Evolutionary conservation across 495 filamentous ascomycete species (phyloP).

Genomic region (Rostrohypoxylon terebratum): DNA sequence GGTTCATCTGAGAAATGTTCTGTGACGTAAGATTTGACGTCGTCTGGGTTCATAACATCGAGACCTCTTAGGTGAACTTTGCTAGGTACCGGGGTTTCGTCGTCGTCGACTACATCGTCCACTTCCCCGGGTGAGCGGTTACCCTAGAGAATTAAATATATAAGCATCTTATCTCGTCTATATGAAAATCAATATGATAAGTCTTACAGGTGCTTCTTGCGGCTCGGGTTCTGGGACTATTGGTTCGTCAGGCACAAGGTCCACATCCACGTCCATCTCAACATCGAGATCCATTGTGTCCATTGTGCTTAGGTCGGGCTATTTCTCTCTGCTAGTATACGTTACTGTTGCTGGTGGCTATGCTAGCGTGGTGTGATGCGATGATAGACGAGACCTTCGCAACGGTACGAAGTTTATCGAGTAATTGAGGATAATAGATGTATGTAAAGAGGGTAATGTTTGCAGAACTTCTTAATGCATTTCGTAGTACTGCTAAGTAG

Average conservation of each 20-base stretch:
- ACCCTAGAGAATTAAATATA: conserved; percentile 47
- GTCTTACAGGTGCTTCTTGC: conserved; percentile 49
- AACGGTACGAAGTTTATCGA: neutral
- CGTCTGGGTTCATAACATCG: conserved; percentile 79
- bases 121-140: conserved; percentile 50
- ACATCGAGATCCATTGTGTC: conserved; percentile 80
- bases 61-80: conserved; percentile 88
- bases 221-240: conserved; percentile 59
- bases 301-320: conserved; percentile 29
- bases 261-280: conserved; percentile 74
- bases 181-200: conserved; percentile 20
- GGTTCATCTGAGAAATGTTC: conserved; percentile 69
- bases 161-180: conserved; percentile 29
- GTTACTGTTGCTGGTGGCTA: neutral
- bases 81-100: conserved; percentile 57
- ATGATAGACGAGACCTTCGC: neutral
- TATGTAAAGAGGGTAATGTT: conserved; percentile 7
- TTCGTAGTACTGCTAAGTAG: neutral
- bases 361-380: conserved; percentile 4
- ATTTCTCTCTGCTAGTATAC: neutral
- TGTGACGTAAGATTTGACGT: conserved; percentile 76
- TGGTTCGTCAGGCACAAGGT: conserved; percentile 58
- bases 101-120: conserved; percentile 38
- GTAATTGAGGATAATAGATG: neutral
- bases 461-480: neutral